Conservation (phyloP, 176 grass and related monocot genomes). For the Saccharum spontaneum region DNA sequence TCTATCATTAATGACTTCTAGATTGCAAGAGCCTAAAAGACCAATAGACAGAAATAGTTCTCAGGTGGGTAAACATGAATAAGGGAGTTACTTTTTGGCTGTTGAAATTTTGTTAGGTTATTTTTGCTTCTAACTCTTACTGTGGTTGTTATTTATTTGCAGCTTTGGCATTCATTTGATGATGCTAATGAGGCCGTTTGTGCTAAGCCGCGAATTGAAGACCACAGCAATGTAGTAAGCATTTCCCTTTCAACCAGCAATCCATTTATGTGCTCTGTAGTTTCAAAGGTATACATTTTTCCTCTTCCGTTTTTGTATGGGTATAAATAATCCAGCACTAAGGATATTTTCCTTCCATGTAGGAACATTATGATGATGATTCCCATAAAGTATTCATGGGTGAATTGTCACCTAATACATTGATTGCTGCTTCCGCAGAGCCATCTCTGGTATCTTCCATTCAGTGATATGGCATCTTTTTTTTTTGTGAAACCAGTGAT, state of each 20-base stretch:
- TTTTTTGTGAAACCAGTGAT: slow-evolving; percentile 17
- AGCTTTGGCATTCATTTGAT: slow-evolving; percentile 80
- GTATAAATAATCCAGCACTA: neutral
- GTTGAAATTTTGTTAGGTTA: neutral
- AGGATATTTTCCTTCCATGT: slow-evolving; percentile 31
- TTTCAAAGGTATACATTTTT: slow-evolving; percentile 43
- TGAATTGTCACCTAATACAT: slow-evolving; percentile 35
- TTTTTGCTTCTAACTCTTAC: slow-evolving; percentile 23
- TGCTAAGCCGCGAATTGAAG: slow-evolving; percentile 27
- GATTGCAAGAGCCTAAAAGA: slow-evolving; percentile 34
- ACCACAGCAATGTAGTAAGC: slow-evolving; percentile 21
- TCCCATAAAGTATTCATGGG: slow-evolving; percentile 31
- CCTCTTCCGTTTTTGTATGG: neutral
- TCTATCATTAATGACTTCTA: slow-evolving; percentile 26
- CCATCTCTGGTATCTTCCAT: slow-evolving; percentile 37
- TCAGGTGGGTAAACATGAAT: slow-evolving; percentile 40
- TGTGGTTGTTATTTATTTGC: slow-evolving; percentile 7
- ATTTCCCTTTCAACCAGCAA: slow-evolving; percentile 24
- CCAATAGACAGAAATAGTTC: slow-evolving; percentile 24
- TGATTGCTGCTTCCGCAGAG: slow-evolving; percentile 30
- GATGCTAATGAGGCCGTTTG: slow-evolving; percentile 33
- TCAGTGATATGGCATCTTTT: slow-evolving; percentile 36
- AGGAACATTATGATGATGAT: slow-evolving; percentile 44
- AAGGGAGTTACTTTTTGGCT: neutral
- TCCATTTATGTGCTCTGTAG: slow-evolving; percentile 43